Percentiles rank a stretch among this genome's conserved stretches.
These are phyloP conservation scores for Aureobasidium sp. DNA, from an alignment of 2,329 filamentous ascomycete species.

Conservation along the genomic window DNA sequence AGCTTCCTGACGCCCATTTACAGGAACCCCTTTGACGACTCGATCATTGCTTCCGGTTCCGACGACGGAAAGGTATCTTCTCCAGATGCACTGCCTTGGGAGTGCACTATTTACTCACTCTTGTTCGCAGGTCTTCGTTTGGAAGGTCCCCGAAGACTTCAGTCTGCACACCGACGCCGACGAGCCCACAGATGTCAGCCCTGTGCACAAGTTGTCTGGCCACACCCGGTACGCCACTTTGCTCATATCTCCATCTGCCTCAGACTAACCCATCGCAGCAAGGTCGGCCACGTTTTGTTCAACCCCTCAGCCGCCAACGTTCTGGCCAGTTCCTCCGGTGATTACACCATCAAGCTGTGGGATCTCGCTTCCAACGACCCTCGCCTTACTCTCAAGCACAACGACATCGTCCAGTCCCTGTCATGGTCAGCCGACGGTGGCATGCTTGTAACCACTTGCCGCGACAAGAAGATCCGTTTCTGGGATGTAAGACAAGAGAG, in stretches of 20 bases:
- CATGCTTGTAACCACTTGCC: constrained; percentile 81
- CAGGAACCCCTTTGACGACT: constrained; percentile 95
- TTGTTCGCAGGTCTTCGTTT: constrained; percentile 62
- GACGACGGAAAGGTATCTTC: constrained; percentile 74
- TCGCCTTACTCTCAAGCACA: constrained; percentile 70
- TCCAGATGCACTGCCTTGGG: neutral
- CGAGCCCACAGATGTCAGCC: constrained; percentile 71
- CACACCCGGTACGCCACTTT: constrained; percentile 62
- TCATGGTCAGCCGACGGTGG: constrained; percentile 90
- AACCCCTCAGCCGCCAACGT: constrained; percentile 95
- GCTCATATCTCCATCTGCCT: neutral
- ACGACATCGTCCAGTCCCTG: constrained; percentile 87
- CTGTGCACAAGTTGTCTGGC: constrained; percentile 71
- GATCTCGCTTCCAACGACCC: constrained; percentile 73
- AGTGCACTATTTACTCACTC: neutral
- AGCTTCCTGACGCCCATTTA: constrained; percentile 14
- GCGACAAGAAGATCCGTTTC: constrained; percentile 95
- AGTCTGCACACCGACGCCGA: constrained; percentile 75
- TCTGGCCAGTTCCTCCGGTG: constrained; percentile 87
- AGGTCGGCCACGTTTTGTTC: constrained; percentile 96
- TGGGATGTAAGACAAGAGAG: constrained; percentile 96
- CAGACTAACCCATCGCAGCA: constrained; percentile 47
- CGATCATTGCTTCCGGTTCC: constrained; percentile 82
- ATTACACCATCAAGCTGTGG: constrained; percentile 94
- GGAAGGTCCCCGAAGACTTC: constrained; percentile 87